Conservation (phyloP, 768 basidiomycete species). For the Pleurotus citrinopileatus region DNA sequence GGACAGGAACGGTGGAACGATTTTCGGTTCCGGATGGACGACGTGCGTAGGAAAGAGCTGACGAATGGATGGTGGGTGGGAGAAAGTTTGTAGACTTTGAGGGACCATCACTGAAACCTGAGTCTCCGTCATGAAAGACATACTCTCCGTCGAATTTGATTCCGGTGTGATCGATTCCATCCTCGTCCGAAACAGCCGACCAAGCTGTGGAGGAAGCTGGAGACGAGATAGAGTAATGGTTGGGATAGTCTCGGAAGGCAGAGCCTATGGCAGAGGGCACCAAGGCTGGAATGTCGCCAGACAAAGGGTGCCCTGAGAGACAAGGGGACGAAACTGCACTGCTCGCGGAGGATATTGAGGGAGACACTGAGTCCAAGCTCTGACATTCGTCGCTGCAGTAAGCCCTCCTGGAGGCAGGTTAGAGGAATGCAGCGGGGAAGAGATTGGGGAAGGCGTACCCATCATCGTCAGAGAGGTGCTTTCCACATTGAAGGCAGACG, state of each 20-base stretch:
- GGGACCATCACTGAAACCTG: slow-evolving; percentile 38
- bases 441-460: slow-evolving; percentile 37
- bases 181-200: slow-evolving; percentile 64
- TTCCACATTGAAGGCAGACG: slow-evolving; percentile 72
- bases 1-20: slow-evolving; percentile 54
- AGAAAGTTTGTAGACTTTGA: slow-evolving; percentile 40
- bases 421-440: slow-evolving; percentile 17
- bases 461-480: slow-evolving; percentile 59
- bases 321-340: slow-evolving; percentile 69
- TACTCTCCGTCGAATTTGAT: slow-evolving; percentile 30
- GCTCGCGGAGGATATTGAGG: slow-evolving; percentile 64
- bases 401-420: slow-evolving; percentile 41
- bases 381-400: slow-evolving; percentile 76
- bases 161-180: slow-evolving; percentile 45
- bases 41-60: slow-evolving; percentile 62
- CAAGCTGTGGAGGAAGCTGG: slow-evolving; percentile 65
- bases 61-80: slow-evolving; percentile 30
- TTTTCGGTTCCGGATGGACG: slow-evolving; percentile 72
- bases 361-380: slow-evolving; percentile 58
- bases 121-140: slow-evolving; percentile 38
- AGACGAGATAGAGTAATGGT: slow-evolving; percentile 59
- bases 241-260: slow-evolving; percentile 47
- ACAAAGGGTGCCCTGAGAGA: slow-evolving; percentile 42
- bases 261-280: slow-evolving; percentile 64
- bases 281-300: slow-evolving; percentile 64